Evolutionary conservation across 345 rosid genomes (phyloP).

Genomic region (Hibiscus syriacus): DNA sequence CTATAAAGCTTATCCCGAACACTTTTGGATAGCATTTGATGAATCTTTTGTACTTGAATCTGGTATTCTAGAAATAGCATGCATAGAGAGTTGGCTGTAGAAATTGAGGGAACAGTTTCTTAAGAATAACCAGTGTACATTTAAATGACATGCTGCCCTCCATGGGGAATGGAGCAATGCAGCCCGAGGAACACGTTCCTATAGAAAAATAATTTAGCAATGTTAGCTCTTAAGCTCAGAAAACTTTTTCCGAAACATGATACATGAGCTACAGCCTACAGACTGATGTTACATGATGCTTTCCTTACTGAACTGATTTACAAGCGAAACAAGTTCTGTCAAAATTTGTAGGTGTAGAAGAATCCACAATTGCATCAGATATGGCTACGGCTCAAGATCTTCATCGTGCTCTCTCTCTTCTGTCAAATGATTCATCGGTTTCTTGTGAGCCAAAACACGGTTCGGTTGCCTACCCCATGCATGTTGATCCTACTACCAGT

Average conservation of each 20-base stretch:
- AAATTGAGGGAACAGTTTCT: background rate
- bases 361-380: conserved; percentile 43
- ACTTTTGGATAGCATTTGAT: background rate
- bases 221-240: background rate
- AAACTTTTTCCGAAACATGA: background rate
- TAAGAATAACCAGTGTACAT: background rate
- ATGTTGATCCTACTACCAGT: conserved; percentile 13
- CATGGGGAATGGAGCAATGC: background rate
- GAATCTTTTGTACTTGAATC: background rate
- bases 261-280: background rate
- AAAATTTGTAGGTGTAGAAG: conserved; percentile 46
- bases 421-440: conserved; percentile 74
- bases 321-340: conserved; percentile 1
- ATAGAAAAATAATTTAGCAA: background rate
- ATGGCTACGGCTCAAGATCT: conserved; percentile 51
- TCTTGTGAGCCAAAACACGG: conserved; percentile 42
- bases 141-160: background rate
- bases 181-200: background rate
- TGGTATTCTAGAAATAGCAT: background rate
- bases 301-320: background rate
- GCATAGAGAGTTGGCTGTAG: background rate
- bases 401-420: conserved; percentile 99
- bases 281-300: background rate
- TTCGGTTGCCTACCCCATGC: conserved; percentile 32
- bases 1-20: background rate